Percentiles rank a stretch among this genome's conserved stretches.
Evolutionary conservation across 2,329 filamentous ascomycete species (phyloP).

Genomic region (Aureobasidium sp.): DNA sequence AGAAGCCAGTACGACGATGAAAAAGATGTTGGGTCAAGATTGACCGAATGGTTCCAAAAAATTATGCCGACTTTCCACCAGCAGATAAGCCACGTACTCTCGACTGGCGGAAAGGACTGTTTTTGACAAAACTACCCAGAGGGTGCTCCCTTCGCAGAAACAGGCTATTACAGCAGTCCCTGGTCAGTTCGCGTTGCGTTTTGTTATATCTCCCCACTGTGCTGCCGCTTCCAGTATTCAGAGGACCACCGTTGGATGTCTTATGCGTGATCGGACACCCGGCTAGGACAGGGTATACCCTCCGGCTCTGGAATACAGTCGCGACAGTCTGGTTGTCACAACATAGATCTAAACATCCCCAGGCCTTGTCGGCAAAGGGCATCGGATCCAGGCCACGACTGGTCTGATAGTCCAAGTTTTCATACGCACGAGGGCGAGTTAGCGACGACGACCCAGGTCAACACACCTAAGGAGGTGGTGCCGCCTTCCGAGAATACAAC

Average conservation of each 20-base stretch:
- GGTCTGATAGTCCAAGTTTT: not conserved
- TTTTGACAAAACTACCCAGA: not conserved
- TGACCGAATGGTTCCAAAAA: not conserved
- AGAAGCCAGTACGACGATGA: not conserved
- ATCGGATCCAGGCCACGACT: not conserved
- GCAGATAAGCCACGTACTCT: not conserved
- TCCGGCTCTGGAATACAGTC: not conserved
- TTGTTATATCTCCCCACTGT: not conserved
- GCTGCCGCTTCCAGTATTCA: not conserved
- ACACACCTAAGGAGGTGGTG: not conserved
- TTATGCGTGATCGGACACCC: not conserved
- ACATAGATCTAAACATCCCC: not conserved
- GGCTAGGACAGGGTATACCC: not conserved
- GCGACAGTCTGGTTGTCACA: conserved; percentile 1
- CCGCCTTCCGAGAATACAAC: not conserved
- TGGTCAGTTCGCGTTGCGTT: not conserved
- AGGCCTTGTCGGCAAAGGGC: not conserved
- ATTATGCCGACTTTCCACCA: not conserved
- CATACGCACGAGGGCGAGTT: not conserved
- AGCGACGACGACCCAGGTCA: not conserved
- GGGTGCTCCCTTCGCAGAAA: not conserved
- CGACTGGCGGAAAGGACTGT: not conserved
- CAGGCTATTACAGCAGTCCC: not conserved
- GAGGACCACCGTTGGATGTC: not conserved
- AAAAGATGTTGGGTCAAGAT: not conserved